Conservation (phyloP, 805 yeast genomes). For the Debaryomyces maramus region DNA sequence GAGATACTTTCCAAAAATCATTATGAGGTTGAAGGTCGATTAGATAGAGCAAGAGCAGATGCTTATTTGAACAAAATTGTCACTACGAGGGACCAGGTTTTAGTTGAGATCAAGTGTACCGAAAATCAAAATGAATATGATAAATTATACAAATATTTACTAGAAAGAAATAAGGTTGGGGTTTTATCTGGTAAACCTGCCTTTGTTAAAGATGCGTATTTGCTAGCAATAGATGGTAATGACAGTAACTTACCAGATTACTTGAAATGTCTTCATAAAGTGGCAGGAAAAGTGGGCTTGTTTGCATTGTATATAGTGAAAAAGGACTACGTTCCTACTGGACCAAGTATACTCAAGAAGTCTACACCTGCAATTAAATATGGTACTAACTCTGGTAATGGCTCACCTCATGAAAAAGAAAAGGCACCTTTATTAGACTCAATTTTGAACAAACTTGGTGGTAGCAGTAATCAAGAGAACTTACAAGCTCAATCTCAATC, state of each 20-base stretch:
- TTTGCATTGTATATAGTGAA: conserved; percentile 39
- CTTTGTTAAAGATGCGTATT: conserved; percentile 63
- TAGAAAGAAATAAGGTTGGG: conserved; percentile 51
- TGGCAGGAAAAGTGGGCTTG: conserved; percentile 22
- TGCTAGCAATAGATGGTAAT: conserved; percentile 44
- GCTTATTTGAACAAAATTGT: conserved; percentile 52
- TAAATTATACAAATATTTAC: conserved; percentile 45
- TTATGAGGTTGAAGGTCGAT: conserved; percentile 61
- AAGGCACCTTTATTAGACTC: conserved; percentile 17
- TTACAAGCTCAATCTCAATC: not conserved
- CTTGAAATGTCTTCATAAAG: conserved; percentile 13
- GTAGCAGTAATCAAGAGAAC: conserved; percentile 4
- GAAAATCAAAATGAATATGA: conserved; percentile 25
- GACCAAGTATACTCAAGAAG: conserved; percentile 18
- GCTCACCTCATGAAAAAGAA: not conserved
- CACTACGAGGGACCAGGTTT: conserved; percentile 51
- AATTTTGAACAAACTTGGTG: conserved; percentile 28
- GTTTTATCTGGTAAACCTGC: conserved; percentile 52
- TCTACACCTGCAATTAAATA: conserved; percentile 4
- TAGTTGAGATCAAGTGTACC: conserved; percentile 42
- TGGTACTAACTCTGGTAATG: conserved; percentile 1
- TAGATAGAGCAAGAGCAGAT: conserved; percentile 55
- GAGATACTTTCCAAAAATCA: conserved; percentile 28
- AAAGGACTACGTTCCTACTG: conserved; percentile 32
- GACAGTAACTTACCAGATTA: conserved; percentile 22